Percentiles rank a stretch among this genome's conserved stretches.
phyloP scores from a whole-genome alignment of 2,329 filamentous ascomycete genomes.

The Aspergillus ochraceoroseus region DNA sequence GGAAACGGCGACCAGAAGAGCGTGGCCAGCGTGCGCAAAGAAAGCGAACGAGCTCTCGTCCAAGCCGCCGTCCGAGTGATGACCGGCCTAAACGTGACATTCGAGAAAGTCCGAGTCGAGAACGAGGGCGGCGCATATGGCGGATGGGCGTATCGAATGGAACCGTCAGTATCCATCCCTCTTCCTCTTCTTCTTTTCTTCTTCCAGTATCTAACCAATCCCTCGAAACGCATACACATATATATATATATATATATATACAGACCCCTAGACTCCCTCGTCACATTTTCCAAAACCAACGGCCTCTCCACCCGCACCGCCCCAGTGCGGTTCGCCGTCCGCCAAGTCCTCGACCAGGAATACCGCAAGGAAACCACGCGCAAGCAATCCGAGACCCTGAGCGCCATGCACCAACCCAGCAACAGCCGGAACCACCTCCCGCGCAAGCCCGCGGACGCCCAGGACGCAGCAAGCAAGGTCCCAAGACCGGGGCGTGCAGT shows the following conservation, averaged over 20 bases:
- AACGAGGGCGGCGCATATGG: constrained; percentile 56
- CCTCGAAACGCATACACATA: no score
- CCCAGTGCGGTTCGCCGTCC: constrained; percentile 83
- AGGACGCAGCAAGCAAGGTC: constrained; percentile 22
- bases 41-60: constrained; percentile 76
- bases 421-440: constrained; percentile 25
- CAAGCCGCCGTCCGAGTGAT: constrained; percentile 74
- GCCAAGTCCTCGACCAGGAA: constrained; percentile 90
- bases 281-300: constrained; percentile 54
- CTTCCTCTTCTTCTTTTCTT: not conserved
- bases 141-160: constrained; percentile 87
- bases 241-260: constrained; percentile 13
- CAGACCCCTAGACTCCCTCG: constrained; percentile 68
- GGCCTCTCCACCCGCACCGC: constrained; percentile 48
- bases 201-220: constrained; percentile 1
- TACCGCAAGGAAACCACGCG: constrained; percentile 66
- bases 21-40: constrained; percentile 80
- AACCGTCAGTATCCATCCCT: constrained; percentile 64
- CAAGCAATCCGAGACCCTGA: constrained; percentile 58
- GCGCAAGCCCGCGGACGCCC: constrained; percentile 30
- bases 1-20: constrained; percentile 60
- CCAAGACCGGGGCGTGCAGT: constrained; percentile 40
- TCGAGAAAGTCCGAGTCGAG: constrained; percentile 78
- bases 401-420: constrained; percentile 30
- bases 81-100: constrained; percentile 71